Percentiles rank a stretch among this genome's conserved stretches.
phyloP scores from a whole-genome alignment of 2,329 filamentous ascomycete species.

The Epichloe amarillans region DNA sequence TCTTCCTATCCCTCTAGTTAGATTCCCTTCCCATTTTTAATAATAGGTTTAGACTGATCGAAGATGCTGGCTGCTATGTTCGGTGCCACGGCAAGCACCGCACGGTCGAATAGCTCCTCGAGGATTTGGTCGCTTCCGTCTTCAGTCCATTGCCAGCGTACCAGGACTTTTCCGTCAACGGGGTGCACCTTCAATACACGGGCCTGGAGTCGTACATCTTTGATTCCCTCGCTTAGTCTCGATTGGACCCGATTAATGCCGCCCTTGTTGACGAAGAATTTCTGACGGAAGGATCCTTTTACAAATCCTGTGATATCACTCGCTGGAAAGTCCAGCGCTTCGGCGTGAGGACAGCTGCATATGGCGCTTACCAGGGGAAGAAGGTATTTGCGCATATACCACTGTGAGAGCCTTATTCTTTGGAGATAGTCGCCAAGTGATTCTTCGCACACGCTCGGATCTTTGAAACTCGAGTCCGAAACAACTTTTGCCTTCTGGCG shows the following conservation, averaged over 20 bases:
- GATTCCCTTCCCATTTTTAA: too few species aligned
- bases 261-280: constrained; percentile 36
- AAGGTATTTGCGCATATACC: constrained; percentile 35
- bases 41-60: constrained; percentile 23
- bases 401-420: constrained; percentile 34
- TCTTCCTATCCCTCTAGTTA: too few species aligned
- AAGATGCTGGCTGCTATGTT: constrained; percentile 37
- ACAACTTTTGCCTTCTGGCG: neutral
- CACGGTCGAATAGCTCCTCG: constrained; percentile 33
- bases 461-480: neutral
- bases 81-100: constrained; percentile 41
- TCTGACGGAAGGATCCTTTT: constrained; percentile 28
- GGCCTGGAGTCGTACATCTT: constrained; percentile 25
- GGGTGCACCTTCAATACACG: constrained; percentile 23
- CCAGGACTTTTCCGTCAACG: constrained; percentile 10
- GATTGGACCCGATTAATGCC: constrained; percentile 37
- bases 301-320: constrained; percentile 39
- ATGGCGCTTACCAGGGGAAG: constrained; percentile 41
- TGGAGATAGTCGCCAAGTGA: constrained; percentile 24
- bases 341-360: constrained; percentile 38
- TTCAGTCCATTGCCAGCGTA: constrained; percentile 21
- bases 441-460: neutral
- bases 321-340: constrained; percentile 37
- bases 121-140: constrained; percentile 6
- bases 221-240: constrained; percentile 26